These are phyloP conservation scores for Candida pseudoglaebosa DNA, from an alignment of 805 yeast species.

Conservation along the genomic window DNA sequence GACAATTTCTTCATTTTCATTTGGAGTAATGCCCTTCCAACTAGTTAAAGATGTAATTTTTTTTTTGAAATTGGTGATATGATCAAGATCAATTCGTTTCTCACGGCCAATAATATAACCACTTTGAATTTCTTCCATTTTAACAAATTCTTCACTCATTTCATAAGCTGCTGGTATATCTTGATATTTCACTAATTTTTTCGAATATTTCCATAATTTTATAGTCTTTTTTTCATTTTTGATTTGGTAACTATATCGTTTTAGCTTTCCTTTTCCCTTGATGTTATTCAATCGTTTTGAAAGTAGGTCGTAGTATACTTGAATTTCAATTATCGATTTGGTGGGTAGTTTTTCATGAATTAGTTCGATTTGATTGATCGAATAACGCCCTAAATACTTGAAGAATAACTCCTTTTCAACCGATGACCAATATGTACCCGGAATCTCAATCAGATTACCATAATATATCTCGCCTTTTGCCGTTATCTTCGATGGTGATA, in stretches of 20 bases:
- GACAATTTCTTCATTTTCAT: neutral
- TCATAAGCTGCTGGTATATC: constrained; percentile 54
- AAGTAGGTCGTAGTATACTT: constrained; percentile 41
- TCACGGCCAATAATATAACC: constrained; percentile 19
- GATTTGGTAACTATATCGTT: neutral
- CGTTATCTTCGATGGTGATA: constrained; percentile 12
- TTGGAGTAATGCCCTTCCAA: neutral
- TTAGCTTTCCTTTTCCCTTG: constrained; percentile 14
- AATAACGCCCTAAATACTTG: constrained; percentile 43
- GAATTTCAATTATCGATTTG: constrained; percentile 44
- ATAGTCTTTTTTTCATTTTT: neutral
- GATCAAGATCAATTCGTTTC: constrained; percentile 12
- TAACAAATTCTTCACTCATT: constrained; percentile 40
- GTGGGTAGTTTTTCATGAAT: constrained; percentile 34
- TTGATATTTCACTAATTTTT: constrained; percentile 29
- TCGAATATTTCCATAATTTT: constrained; percentile 5
- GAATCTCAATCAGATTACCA: constrained; percentile 5
- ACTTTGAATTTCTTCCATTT: constrained; percentile 43
- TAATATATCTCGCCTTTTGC: constrained; percentile 14
- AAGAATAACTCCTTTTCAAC: constrained; percentile 52
- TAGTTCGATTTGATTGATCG: constrained; percentile 43
- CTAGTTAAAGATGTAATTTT: neutral
- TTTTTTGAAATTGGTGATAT: neutral
- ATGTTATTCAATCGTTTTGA: constrained; percentile 19
- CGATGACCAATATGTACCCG: constrained; percentile 43